Evolutionary conservation across 1,139 yeast species (phyloP).

Genomic region (Lodderomyces margitis): DNA sequence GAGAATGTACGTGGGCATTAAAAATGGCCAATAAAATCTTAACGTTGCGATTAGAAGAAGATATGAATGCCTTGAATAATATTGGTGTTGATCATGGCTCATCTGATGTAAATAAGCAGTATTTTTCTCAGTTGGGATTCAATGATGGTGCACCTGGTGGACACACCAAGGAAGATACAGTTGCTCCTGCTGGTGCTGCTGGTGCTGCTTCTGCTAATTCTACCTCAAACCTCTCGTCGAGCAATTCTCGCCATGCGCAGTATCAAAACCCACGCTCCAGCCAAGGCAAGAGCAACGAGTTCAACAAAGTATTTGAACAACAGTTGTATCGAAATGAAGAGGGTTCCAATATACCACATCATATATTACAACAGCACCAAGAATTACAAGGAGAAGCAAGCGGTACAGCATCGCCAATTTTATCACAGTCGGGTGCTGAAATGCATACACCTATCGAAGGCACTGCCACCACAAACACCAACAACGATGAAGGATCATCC

Average conservation of each 20-base stretch:
- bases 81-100: constrained; percentile 60
- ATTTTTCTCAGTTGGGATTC: constrained; percentile 46
- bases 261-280: neutral
- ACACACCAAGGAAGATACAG: neutral
- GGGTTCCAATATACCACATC: neutral
- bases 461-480: constrained; percentile 9
- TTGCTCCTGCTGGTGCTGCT: neutral
- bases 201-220: neutral
- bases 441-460: neutral
- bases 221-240: no score
- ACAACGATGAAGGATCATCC: constrained; percentile 3
- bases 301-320: constrained; percentile 22
- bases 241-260: neutral
- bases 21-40: constrained; percentile 55
- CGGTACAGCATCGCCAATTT: neutral
- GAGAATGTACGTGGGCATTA: constrained; percentile 64
- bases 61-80: constrained; percentile 31
- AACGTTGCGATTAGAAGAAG: constrained; percentile 44
- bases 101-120: constrained; percentile 49
- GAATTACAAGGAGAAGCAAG: neutral
- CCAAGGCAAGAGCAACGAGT: constrained; percentile 16
- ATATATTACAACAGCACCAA: neutral
- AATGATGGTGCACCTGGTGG: neutral
- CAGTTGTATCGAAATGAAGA: constrained; percentile 19
- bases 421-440: neutral